Evolutionary conservation across 768 basidiomycete species (phyloP).

Genomic region (Amyloporia xantha): DNA sequence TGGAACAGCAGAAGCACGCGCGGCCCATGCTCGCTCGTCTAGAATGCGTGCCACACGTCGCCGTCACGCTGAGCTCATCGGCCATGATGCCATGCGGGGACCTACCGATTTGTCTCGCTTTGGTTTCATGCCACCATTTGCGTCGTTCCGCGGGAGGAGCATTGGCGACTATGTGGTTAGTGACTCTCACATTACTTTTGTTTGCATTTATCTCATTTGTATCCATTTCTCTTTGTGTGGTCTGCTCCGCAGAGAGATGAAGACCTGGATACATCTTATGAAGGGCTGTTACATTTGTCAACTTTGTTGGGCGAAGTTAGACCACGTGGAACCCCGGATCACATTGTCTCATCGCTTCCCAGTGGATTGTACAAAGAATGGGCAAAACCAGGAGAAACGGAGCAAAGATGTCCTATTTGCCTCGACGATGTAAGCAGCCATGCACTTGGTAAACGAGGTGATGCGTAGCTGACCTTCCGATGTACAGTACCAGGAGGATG

Average conservation of each 20-base stretch:
- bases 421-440: slow-evolving; percentile 63
- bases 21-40: too few species aligned
- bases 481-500: slow-evolving; percentile 54
- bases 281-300: slow-evolving; percentile 54
- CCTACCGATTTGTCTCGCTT: too few species aligned
- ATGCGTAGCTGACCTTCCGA: slow-evolving; percentile 10
- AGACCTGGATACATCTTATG: slow-evolving; percentile 71
- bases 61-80: too few species aligned
- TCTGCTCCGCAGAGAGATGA: slow-evolving; percentile 54
- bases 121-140: background rate
- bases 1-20: too few species aligned
- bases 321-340: slow-evolving; percentile 55
- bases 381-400: slow-evolving; percentile 51
- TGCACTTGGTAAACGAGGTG: too few species aligned
- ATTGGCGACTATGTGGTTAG: slow-evolving; percentile 49
- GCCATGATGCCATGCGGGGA: too few species aligned
- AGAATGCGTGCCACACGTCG: too few species aligned
- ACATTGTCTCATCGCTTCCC: slow-evolving; percentile 54
- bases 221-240: background rate
- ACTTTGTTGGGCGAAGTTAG: slow-evolving; percentile 61
- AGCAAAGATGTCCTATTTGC: slow-evolving; percentile 77
- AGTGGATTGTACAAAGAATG: slow-evolving; percentile 62
- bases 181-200: slow-evolving; percentile 1
- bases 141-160: slow-evolving; percentile 9
- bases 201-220: background rate